These are phyloP conservation scores for Actinomortierella ambigua DNA, from an alignment of 371 early-diverging fungal species.

Conservation along the genomic window DNA sequence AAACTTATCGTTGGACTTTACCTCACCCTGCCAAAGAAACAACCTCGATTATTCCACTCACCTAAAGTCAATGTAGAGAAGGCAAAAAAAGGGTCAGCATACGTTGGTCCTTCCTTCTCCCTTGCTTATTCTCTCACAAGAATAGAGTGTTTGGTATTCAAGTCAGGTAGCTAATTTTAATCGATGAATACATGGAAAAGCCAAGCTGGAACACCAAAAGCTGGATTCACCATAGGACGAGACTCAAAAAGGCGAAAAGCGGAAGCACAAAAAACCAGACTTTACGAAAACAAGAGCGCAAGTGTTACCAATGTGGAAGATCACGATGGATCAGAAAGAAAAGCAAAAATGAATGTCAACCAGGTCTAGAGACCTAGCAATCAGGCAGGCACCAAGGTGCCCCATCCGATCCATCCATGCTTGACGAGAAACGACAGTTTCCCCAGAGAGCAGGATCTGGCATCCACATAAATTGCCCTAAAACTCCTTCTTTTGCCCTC, in stretches of 20 bases:
- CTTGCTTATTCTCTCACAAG: not conserved
- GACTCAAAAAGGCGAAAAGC: not conserved
- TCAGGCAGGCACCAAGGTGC: too few species aligned
- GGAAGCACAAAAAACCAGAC: conserved; percentile 6
- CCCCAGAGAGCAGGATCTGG: conserved; percentile 41
- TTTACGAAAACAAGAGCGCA: too few species aligned
- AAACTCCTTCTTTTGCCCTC: too few species aligned
- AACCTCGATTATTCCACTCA: too few species aligned
- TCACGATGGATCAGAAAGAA: too few species aligned
- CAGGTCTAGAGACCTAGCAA: conserved; percentile 32
- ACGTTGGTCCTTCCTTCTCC: too few species aligned
- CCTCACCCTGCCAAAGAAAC: too few species aligned
- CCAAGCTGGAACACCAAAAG: conserved; percentile 11
- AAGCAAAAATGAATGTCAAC: conserved; percentile 15
- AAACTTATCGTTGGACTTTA: too few species aligned
- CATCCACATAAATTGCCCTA: too few species aligned
- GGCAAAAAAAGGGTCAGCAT: too few species aligned
- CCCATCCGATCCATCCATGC: conserved; percentile 29
- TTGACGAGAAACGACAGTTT: conserved; percentile 45
- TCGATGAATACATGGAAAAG: conserved; percentile 41
- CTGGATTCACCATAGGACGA: conserved; percentile 7
- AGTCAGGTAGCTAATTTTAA: conserved; percentile 49
- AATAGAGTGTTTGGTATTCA: not conserved
- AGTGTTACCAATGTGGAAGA: too few species aligned
- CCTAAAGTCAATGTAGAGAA: too few species aligned